phyloP scores from a whole-genome alignment of 2,329 filamentous ascomycete species.

The Epichloe sylvatica region DNA sequence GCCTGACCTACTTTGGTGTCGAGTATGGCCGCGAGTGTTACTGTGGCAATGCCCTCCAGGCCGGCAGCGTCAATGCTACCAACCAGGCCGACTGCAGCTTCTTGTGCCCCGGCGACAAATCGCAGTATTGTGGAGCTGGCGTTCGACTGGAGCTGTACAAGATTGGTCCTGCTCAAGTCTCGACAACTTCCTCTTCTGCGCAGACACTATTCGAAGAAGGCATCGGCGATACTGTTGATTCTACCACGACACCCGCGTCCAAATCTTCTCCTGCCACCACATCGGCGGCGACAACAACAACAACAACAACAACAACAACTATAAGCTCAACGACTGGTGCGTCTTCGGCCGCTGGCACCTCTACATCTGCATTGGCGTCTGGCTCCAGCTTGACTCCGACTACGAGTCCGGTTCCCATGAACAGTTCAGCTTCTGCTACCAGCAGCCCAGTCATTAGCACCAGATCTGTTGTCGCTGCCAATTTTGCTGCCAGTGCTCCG shows the following conservation, averaged over 20 bases:
- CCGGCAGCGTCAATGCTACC: conserved; percentile 13
- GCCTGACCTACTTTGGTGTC: conserved; percentile 22
- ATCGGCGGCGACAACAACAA: no score
- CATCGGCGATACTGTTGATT: not conserved
- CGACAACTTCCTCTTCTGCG: not conserved
- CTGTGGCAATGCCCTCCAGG: conserved; percentile 20
- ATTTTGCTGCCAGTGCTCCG: not conserved
- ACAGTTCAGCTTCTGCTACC: no score
- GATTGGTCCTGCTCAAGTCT: conserved; percentile 12
- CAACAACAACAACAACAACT: not conserved
- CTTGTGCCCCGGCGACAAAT: conserved; percentile 21
- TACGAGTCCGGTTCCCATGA: no score
- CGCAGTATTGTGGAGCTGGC: conserved; percentile 19
- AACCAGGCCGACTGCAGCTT: conserved; percentile 21
- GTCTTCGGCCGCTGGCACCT: not conserved
- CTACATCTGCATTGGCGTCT: not conserved
- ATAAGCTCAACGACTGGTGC: conserved; percentile 2
- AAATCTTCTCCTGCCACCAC: not conserved
- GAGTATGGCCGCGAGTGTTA: conserved; percentile 26
- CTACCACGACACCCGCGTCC: not conserved
- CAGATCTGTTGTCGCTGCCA: no score
- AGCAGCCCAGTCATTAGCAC: no score
- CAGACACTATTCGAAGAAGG: not conserved
- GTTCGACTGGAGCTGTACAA: conserved; percentile 22
- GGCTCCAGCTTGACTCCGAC: not conserved